Percentiles rank a stretch among this genome's conserved stretches.
phyloP scores from a whole-genome alignment of 257 asterid genomes.

The Przewalskia tangutica region DNA sequence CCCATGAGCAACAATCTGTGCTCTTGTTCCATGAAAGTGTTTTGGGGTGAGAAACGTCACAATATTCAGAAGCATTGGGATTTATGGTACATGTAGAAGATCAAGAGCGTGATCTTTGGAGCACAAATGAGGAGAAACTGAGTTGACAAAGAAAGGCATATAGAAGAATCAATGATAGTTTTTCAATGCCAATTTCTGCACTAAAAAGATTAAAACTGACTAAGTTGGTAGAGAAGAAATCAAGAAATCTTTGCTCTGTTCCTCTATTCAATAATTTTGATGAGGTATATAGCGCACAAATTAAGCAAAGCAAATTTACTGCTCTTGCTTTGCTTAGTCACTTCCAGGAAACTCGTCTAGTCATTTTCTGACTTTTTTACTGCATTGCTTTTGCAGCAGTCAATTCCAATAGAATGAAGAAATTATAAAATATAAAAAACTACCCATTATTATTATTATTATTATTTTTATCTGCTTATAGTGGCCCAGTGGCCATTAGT shows the following conservation, averaged over 20 bases:
- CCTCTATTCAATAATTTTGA: not conserved
- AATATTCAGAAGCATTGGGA: not conserved
- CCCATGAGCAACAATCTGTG: conserved; percentile 5
- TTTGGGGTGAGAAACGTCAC: not conserved
- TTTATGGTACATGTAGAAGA: conserved; percentile 4
- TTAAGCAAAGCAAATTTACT: too few relatives aligned
- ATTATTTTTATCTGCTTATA: too few relatives aligned
- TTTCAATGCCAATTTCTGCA: not conserved
- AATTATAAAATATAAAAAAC: too few relatives aligned
- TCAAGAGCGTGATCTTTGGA: not conserved
- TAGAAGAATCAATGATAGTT: not conserved
- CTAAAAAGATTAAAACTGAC: not conserved
- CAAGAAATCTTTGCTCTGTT: not conserved
- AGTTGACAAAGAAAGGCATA: not conserved
- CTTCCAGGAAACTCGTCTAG: too few relatives aligned
- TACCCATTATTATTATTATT: too few relatives aligned
- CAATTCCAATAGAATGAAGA: too few relatives aligned
- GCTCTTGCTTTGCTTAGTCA: too few relatives aligned
- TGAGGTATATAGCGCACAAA: too few relatives aligned
- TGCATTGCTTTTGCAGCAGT: too few relatives aligned
- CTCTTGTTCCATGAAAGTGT: conserved; percentile 6
- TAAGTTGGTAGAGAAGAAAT: too few relatives aligned
- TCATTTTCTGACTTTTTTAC: too few relatives aligned
- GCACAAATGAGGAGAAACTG: conserved; percentile 4
- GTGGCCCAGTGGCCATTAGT: too few relatives aligned